phyloP scores from a whole-genome alignment of 2,329 filamentous ascomycete species.

The Nemania sp. region DNA sequence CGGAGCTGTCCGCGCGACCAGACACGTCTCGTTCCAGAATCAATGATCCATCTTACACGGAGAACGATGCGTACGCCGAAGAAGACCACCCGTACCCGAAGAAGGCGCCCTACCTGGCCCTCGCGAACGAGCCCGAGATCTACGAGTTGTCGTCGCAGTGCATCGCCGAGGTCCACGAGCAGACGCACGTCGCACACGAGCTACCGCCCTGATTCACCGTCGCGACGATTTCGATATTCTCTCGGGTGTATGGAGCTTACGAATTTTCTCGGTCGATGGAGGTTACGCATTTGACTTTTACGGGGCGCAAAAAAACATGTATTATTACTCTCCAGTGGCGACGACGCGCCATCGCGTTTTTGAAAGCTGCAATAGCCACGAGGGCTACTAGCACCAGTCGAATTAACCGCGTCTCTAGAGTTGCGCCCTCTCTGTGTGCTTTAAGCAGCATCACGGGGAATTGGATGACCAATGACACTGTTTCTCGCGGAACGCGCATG shows the following conservation, averaged over 20 bases:
- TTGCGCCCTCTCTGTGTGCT: too few relatives aligned
- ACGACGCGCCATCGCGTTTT: too few relatives aligned
- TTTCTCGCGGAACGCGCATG: too few relatives aligned
- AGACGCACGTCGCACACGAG: constrained; percentile 13
- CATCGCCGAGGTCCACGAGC: constrained; percentile 22
- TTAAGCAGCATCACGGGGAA: too few relatives aligned
- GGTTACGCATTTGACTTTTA: background rate
- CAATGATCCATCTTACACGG: too few relatives aligned
- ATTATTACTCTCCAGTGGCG: background rate
- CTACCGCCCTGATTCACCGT: constrained; percentile 10
- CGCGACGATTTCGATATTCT: background rate
- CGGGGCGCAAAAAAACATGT: background rate
- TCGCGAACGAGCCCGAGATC: background rate
- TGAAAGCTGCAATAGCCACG: too few relatives aligned
- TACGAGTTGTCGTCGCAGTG: constrained; percentile 24
- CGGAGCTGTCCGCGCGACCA: background rate
- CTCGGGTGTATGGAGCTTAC: background rate
- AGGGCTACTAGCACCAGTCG: too few relatives aligned
- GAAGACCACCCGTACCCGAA: background rate
- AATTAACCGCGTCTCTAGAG: too few relatives aligned
- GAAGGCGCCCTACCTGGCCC: constrained; percentile 1
- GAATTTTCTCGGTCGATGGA: background rate
- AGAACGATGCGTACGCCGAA: background rate
- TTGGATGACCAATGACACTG: too few relatives aligned
- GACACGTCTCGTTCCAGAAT: background rate